These are phyloP conservation scores for Porcisia deanei DNA, from an alignment of 208 protist genomes.

Conservation along the genomic window DNA sequence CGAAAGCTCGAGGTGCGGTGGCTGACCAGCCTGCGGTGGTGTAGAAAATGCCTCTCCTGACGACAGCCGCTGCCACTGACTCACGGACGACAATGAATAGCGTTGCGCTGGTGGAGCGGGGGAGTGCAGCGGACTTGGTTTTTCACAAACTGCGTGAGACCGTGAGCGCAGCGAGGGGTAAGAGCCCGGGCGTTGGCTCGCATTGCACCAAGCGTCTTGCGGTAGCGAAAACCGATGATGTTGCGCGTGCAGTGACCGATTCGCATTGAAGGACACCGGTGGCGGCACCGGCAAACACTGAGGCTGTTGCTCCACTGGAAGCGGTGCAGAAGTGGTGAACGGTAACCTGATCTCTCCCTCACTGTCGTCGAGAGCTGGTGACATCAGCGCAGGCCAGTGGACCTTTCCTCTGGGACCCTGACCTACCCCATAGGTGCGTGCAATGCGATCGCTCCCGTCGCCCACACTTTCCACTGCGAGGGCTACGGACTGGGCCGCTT, in stretches of 20 bases:
- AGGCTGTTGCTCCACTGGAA: not conserved
- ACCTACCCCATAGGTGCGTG: not conserved
- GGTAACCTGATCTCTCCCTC: not conserved
- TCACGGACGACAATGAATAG: not conserved
- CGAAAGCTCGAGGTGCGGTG: constrained; percentile 9
- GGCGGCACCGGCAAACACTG: not conserved
- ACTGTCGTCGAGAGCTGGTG: constrained; percentile 1
- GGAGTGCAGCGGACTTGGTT: not conserved
- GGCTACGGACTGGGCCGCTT: not conserved
- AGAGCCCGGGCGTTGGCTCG: not conserved
- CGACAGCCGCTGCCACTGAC: not conserved
- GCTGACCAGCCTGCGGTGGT: not conserved
- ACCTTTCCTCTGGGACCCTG: not conserved
- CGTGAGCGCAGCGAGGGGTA: too few relatives aligned
- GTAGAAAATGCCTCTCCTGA: not conserved
- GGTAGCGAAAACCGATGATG: not conserved
- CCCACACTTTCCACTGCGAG: not conserved
- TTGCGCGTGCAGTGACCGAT: not conserved
- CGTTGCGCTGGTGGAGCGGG: not conserved
- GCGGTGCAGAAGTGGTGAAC: not conserved
- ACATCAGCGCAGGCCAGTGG: not conserved
- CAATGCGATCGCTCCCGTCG: not conserved
- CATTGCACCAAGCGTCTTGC: not conserved
- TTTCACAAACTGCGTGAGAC: not conserved
- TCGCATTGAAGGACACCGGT: not conserved